phyloP scores from a whole-genome alignment of 2,329 filamentous ascomycete species.

The Dothistroma pini region DNA sequence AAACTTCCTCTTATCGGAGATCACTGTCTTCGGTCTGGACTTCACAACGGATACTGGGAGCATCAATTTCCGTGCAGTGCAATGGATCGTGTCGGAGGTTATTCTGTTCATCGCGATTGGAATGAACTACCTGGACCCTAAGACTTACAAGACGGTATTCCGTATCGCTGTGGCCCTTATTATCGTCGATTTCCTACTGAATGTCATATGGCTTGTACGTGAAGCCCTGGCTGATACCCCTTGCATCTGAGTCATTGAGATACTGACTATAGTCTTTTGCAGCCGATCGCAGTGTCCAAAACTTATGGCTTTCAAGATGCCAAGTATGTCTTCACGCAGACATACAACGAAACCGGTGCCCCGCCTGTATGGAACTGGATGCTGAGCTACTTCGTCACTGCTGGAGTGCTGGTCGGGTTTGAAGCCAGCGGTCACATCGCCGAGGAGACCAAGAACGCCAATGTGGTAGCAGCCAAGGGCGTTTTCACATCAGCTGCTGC shows the following conservation, averaged over 20 bases:
- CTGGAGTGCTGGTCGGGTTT: slow-evolving; percentile 58
- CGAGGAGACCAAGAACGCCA: slow-evolving; percentile 59
- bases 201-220: slow-evolving; percentile 53
- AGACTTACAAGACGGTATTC: slow-evolving; percentile 49
- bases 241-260: no score
- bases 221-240: no score
- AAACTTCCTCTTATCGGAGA: slow-evolving; percentile 46
- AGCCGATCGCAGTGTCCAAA: slow-evolving; percentile 52
- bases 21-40: slow-evolving; percentile 54
- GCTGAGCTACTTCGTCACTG: slow-evolving; percentile 58
- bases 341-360: slow-evolving; percentile 50
- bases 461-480: slow-evolving; percentile 53
- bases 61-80: slow-evolving; percentile 57
- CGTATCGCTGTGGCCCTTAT: slow-evolving; percentile 50
- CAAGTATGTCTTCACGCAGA: slow-evolving; percentile 58
- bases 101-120: slow-evolving; percentile 40
- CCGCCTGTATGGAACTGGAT: slow-evolving; percentile 61
- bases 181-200: slow-evolving; percentile 56
- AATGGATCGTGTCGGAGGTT: slow-evolving; percentile 55
- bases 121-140: slow-evolving; percentile 39
- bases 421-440: slow-evolving; percentile 60
- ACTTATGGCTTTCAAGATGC: slow-evolving; percentile 58
- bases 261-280: no score
- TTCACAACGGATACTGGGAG: slow-evolving; percentile 52
- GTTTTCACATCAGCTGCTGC: slow-evolving; percentile 60